Evolutionary conservation across 495 filamentous ascomycete genomes (phyloP).

Genomic region (Penicillium subrubescens): DNA sequence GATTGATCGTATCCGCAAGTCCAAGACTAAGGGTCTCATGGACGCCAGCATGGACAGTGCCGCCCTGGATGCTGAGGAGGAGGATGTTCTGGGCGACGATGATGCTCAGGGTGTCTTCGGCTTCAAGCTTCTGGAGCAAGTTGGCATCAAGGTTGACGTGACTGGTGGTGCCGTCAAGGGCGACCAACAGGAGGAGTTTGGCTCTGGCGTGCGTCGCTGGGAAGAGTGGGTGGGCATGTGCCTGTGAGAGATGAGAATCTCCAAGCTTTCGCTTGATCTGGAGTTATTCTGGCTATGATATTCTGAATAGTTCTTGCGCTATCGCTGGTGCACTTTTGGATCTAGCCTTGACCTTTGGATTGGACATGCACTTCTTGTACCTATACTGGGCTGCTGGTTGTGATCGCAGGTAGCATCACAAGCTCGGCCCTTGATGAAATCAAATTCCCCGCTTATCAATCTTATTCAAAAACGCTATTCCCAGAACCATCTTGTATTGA

Average conservation of each 20-base stretch:
- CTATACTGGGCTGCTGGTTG: background rate
- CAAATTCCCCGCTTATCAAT: background rate
- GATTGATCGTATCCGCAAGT: slow-evolving; percentile 75
- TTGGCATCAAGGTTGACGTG: slow-evolving; percentile 72
- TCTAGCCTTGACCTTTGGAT: background rate
- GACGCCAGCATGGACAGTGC: slow-evolving; percentile 62
- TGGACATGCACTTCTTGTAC: background rate
- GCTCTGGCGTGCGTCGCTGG: slow-evolving; percentile 74
- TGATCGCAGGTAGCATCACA: background rate
- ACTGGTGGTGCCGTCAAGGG: slow-evolving; percentile 75
- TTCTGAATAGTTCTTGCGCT: background rate
- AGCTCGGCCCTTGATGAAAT: background rate
- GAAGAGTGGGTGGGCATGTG: slow-evolving; percentile 81
- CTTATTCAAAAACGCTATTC: background rate
- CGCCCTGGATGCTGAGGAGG: slow-evolving; percentile 69
- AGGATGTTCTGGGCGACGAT: slow-evolving; percentile 74
- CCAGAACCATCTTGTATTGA: background rate
- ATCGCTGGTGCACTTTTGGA: background rate
- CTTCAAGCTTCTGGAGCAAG: slow-evolving; percentile 80
- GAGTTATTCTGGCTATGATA: background rate
- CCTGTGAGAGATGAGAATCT: slow-evolving; percentile 37
- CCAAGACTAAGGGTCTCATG: slow-evolving; percentile 77
- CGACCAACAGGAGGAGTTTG: slow-evolving; percentile 54
- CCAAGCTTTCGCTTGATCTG: background rate
- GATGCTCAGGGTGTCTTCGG: slow-evolving; percentile 70